Base-by-base conservation (phyloP, 2,329 filamentous ascomycete species). In the Gnomoniopsis smithogilvyi region DNA sequence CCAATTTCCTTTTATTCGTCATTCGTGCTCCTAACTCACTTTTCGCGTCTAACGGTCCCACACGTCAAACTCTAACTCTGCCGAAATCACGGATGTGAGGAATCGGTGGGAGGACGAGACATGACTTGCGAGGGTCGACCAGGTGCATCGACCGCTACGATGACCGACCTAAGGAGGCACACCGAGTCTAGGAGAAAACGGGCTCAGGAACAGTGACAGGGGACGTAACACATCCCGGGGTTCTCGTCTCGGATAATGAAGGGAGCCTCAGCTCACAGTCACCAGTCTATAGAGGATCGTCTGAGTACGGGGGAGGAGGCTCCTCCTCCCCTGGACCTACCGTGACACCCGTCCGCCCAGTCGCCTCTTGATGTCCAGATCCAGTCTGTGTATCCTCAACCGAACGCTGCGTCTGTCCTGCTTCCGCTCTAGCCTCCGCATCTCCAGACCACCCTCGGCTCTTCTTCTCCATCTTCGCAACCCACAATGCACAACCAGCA, bases 401-500 rank as follows among this genome's bases (percentile, higher is more conserved):
- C 26, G 38, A 22, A n/a, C 47, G 19, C 11, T 46, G 46, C 26
- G 41, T 33, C 64, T 66, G n/a, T 54, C 59, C 57, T 67, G 46
- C 59, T 67, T 62, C 51, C 59, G 61, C 26, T 36, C 56, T 62
- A 19, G 51, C 38, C 15, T 67, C 58, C 15, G 48, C 41, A 19
- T 51, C 58, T 11, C 51, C 47, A 17, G 33, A 41, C 48, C 36
- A 51, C 10, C 54, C 65, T 51, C 71, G 70, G 30, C 67, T 74
- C 65, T 83, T 77, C 56, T 84, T 78, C 73, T 98, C 93, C 53
- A 97, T 75, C 64, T 88, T 86, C 2, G 87, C 87, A 2, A 87
- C 91, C 93, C 94, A 98, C 38, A 98, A 76, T 1, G 92, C 94
- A 47, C 91, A 88, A 2, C 94, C 95, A 21, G 87, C 85, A 1